Evolutionary conservation across 148 eudicot genomes (phyloP), one percentile per base, ranked within the genome.

Genomic region (Cornus controversa): DNA sequence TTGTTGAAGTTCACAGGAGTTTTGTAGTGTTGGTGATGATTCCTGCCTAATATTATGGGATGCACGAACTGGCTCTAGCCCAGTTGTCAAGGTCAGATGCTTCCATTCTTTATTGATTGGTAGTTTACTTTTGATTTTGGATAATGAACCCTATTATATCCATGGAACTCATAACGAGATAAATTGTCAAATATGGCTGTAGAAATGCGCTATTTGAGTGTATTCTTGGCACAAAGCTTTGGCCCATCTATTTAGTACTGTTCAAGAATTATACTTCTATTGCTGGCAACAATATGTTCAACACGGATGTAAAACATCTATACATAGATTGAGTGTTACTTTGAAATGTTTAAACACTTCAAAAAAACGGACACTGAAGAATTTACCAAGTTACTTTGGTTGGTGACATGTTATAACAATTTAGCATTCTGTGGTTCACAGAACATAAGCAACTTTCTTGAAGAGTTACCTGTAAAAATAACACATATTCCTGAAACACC

Each of bases 1-100:
- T 72, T 83, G 31, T 68, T 91, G 92, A 85, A 95, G 99, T 84
- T 86, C 93, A 10, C 97, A 95, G 92, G 96, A 40, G 7, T 40
- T 40, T 8, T 40, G 45, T 40, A 40, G 45, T 40, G 45, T 40
- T 4, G 45, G 45, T 6, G 45, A 40, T 40, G 45, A 40, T 40
- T 40, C 45, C 45, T 40, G 45, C 45, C 45, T 40, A 40, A 40
- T 40, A 40, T 40, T 40, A 40, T 40, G 45, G 45, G 45, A 40
- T 40, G 45, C 45, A 6, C 45, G 45, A 40, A 40, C 45, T 40
- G 45, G 45, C 45, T 6, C 45, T 40, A 40, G 45, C 45, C 45
- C 98, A 24, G 91, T 78, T 65, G 77, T 88, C 62, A 95, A 93
- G 97, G 99, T 95, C 64, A 72, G 84, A 27, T 81, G 72, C 72